These are phyloP conservation scores for Vitis amurensis DNA, from an alignment of 164 flowering plant genomes.

Conservation along the genomic window DNA sequence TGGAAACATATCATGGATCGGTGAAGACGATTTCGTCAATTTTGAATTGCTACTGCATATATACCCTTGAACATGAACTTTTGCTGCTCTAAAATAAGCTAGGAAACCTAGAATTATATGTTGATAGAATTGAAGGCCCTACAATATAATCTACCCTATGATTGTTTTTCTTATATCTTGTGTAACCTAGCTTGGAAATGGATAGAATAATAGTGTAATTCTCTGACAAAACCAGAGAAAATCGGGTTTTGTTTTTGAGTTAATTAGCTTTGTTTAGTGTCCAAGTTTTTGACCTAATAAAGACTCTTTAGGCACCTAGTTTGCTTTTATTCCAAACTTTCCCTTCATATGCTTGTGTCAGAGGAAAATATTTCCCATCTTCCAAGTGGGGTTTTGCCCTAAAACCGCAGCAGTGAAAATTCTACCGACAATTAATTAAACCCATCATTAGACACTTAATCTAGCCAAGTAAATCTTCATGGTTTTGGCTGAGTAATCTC, in stretches of 20 bases:
- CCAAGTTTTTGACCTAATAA: constrained; percentile 16
- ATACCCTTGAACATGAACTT: constrained; percentile 19
- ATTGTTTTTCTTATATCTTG: constrained; percentile 19
- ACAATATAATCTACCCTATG: constrained; percentile 13
- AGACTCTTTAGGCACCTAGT: constrained; percentile 3
- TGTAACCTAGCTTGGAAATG: constrained; percentile 19
- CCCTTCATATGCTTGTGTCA: neutral
- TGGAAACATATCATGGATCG: neutral
- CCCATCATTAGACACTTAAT: neutral
- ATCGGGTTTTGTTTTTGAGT: neutral
- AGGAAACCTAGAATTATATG: constrained; percentile 28
- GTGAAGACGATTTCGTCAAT: constrained; percentile 19
- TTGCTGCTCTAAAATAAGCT: constrained; percentile 22
- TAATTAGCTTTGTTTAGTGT: constrained; percentile 8
- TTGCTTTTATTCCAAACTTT: constrained; percentile 3
- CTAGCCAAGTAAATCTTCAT: neutral
- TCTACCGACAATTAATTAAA: no score
- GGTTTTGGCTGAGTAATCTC: neutral
- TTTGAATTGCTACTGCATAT: constrained; percentile 26
- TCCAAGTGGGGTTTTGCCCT: neutral
- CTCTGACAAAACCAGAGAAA: neutral
- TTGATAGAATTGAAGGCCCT: constrained; percentile 19
- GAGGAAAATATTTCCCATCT: neutral
- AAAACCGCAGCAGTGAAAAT: no score
- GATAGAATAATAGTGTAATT: constrained; percentile 22